Conservation (phyloP, 257 asterid species). For the Scutellaria minor region DNA sequence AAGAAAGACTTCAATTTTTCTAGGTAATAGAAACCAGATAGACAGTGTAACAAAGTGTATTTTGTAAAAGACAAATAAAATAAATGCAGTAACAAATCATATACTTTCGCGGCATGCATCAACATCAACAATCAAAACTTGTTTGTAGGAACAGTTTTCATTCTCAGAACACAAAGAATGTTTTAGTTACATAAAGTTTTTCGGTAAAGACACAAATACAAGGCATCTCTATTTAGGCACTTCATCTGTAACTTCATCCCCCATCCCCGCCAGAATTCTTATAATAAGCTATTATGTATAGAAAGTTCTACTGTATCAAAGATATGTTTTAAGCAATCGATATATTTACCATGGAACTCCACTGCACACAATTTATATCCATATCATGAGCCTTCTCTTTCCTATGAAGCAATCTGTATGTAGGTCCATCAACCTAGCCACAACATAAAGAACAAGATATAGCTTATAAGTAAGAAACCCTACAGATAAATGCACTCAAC, state of each 20-base stretch:
- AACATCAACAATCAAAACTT: too few relatives aligned
- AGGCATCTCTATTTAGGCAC: neutral
- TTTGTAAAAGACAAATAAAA: too few relatives aligned
- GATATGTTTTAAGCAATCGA: conserved; percentile 11
- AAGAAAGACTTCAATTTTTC: too few relatives aligned
- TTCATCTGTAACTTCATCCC: neutral
- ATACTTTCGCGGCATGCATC: too few relatives aligned
- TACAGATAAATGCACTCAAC: conserved; percentile 4
- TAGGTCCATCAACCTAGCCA: conserved; percentile 55
- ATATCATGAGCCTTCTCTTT: conserved; percentile 88
- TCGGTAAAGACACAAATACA: neutral
- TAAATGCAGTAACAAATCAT: too few relatives aligned
- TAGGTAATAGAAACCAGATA: too few relatives aligned
- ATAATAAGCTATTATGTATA: neutral
- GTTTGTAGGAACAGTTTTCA: neutral
- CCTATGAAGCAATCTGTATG: conserved; percentile 71
- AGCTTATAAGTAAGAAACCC: neutral
- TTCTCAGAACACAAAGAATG: neutral
- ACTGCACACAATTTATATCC: conserved; percentile 87
- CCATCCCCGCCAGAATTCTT: neutral
- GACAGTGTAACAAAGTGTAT: too few relatives aligned
- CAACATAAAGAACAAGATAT: conserved; percentile 24
- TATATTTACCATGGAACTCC: conserved; percentile 71
- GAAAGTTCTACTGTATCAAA: conserved; percentile 7
- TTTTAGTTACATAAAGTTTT: neutral